Conservation (phyloP, 257 asterid species). For the Primulina eburnea region DNA sequence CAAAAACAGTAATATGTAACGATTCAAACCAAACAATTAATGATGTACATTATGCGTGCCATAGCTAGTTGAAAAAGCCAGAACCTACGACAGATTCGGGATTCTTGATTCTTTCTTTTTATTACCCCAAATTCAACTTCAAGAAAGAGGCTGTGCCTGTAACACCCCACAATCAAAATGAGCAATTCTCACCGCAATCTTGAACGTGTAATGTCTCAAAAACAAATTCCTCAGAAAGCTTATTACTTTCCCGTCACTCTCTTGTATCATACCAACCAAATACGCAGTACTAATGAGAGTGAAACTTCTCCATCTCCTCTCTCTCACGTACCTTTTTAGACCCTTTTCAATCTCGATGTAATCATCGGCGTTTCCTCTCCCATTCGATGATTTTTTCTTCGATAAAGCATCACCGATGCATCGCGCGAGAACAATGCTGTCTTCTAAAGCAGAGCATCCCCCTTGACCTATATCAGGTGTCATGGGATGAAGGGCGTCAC, state of each 20-base stretch:
- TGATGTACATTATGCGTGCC: no score
- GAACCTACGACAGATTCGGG: no score
- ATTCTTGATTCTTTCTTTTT: no score
- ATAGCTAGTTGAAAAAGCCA: no score
- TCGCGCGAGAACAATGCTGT: constrained; percentile 57
- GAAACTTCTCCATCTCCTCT: constrained; percentile 75
- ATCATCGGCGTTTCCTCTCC: constrained; percentile 22
- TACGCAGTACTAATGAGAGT: constrained; percentile 49
- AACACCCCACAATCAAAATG: constrained; percentile 50
- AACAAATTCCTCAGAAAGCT: constrained; percentile 46
- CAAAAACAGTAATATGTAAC: no score
- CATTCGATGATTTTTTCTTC: background rate
- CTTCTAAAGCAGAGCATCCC: constrained; percentile 76
- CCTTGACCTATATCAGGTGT: constrained; percentile 83
- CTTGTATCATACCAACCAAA: constrained; percentile 56
- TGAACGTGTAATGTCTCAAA: constrained; percentile 18
- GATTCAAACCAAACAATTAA: no score
- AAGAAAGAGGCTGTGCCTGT: background rate
- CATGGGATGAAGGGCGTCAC: constrained; percentile 91
- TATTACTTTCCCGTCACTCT: constrained; percentile 43
- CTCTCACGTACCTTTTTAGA: constrained; percentile 42
- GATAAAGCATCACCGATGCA: constrained; percentile 45
- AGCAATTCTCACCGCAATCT: constrained; percentile 32
- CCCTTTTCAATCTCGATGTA: constrained; percentile 31
- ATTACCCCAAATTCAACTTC: no score